Evolutionary conservation across 2,329 filamentous ascomycete species (phyloP).

Genomic region (Trichoderma simmonsii): DNA sequence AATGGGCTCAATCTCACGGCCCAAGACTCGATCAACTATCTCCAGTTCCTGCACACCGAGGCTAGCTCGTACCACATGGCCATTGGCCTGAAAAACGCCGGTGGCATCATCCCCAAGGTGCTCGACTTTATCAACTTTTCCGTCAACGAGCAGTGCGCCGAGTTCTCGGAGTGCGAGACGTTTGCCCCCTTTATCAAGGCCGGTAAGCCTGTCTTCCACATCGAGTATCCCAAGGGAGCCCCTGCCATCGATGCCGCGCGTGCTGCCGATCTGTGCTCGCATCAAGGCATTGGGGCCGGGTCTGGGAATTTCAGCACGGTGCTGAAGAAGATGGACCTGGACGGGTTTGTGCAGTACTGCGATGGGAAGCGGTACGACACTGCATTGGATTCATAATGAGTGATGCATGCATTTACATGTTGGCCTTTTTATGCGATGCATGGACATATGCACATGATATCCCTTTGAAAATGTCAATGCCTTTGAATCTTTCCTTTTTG

Average conservation of each 20-base stretch:
- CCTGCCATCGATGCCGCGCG: constrained; percentile 33
- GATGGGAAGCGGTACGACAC: constrained; percentile 33
- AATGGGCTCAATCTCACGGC: constrained; percentile 60
- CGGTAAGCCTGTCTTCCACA: constrained; percentile 68
- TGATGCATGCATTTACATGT: not conserved
- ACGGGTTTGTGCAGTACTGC: constrained; percentile 61
- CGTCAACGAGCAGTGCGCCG: constrained; percentile 67
- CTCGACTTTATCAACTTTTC: constrained; percentile 57
- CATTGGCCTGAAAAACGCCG: constrained; percentile 67
- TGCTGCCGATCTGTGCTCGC: constrained; percentile 43
- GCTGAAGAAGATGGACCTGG: constrained; percentile 62
- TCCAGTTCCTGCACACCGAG: constrained; percentile 57
- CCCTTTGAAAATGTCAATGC: no score
- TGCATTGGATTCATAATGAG: not conserved
- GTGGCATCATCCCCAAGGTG: constrained; percentile 51
- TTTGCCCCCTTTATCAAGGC: constrained; percentile 57
- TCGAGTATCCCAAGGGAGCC: constrained; percentile 62
- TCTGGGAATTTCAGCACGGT: constrained; percentile 58
- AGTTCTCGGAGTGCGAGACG: constrained; percentile 57
- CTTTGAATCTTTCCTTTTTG: not conserved
- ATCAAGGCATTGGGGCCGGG: constrained; percentile 35
- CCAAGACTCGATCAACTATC: constrained; percentile 54
- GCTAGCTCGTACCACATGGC: constrained; percentile 54
- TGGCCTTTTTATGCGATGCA: not conserved
- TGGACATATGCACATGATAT: not conserved